These are phyloP conservation scores for Capronia coronata DNA, from an alignment of 2,329 filamentous ascomycete genomes.

Conservation along the genomic window DNA sequence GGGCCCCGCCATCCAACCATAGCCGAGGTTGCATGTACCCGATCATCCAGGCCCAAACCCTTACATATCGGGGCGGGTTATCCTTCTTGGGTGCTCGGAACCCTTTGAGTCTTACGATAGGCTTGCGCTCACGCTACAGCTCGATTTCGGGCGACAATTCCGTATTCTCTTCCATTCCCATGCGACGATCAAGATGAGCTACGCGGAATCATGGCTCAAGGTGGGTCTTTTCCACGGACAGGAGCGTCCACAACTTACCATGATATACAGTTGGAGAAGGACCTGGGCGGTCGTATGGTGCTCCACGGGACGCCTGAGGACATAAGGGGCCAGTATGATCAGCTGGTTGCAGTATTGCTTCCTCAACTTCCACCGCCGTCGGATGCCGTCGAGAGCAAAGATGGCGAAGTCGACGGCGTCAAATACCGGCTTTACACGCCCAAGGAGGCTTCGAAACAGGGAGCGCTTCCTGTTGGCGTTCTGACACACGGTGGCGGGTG, in stretches of 20 bases:
- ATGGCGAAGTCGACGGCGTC: slow-evolving; percentile 24
- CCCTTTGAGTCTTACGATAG: background rate
- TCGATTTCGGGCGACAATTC: background rate
- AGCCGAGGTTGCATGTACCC: background rate
- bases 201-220: slow-evolving; percentile 25
- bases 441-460: slow-evolving; percentile 22
- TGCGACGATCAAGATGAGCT: slow-evolving; percentile 16
- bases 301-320: slow-evolving; percentile 22
- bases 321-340: slow-evolving; percentile 18
- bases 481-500: slow-evolving; percentile 30
- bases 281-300: slow-evolving; percentile 20
- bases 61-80: background rate
- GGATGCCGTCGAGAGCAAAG: slow-evolving; percentile 23
- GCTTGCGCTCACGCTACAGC: background rate
- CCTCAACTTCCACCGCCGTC: slow-evolving; percentile 21
- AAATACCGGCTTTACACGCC: slow-evolving; percentile 25
- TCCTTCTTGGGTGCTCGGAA: background rate
- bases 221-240: slow-evolving; percentile 7
- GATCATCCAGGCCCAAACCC: background rate
- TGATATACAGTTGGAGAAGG: slow-evolving; percentile 21
- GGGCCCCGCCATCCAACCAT: background rate
- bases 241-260: background rate
- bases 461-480: slow-evolving; percentile 24
- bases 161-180: background rate
- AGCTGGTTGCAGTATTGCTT: slow-evolving; percentile 18